Evolutionary conservation across 2,329 filamentous ascomycete genomes (phyloP).

Genomic region (Ceratocystis destructans): DNA sequence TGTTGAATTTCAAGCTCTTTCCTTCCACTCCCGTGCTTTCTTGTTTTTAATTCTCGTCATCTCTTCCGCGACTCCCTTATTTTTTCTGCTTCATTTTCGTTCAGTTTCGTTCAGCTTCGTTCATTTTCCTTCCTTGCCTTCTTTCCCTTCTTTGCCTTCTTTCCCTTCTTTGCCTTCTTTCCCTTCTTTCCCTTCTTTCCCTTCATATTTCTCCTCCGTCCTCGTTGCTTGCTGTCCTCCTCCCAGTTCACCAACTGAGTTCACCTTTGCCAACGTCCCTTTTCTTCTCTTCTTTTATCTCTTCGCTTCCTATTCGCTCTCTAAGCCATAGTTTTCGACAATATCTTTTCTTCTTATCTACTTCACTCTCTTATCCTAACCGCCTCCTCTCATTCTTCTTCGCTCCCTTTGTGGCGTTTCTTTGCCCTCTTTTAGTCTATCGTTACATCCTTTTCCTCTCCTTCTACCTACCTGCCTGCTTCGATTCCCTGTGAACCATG

Average conservation of each 20-base stretch:
- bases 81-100: neutral
- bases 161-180: too few relatives aligned
- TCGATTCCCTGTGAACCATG: conserved; percentile 9
- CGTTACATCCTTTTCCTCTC: neutral
- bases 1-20: conserved; percentile 13
- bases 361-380: conserved; percentile 5
- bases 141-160: too few relatives aligned
- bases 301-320: conserved; percentile 20
- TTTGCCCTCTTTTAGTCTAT: neutral
- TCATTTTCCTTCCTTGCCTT: too few relatives aligned
- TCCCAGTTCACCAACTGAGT: neutral
- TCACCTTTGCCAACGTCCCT: conserved; percentile 3
- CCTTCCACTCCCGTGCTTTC: conserved; percentile 7
- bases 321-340: conserved; percentile 13
- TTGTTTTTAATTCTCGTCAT: neutral
- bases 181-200: neutral
- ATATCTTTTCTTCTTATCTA: neutral
- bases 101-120: too few relatives aligned
- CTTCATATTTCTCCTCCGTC: conserved; percentile 6
- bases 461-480: neutral
- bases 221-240: conserved; percentile 6
- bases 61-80: neutral
- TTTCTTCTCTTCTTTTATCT: conserved; percentile 15
- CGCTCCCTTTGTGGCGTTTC: neutral
- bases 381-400: neutral